Percentiles rank a stretch among this genome's conserved stretches.
These are phyloP conservation scores for Nitzschia palea DNA, from an alignment of 108 stramenopile species.

Conservation along the genomic window DNA sequence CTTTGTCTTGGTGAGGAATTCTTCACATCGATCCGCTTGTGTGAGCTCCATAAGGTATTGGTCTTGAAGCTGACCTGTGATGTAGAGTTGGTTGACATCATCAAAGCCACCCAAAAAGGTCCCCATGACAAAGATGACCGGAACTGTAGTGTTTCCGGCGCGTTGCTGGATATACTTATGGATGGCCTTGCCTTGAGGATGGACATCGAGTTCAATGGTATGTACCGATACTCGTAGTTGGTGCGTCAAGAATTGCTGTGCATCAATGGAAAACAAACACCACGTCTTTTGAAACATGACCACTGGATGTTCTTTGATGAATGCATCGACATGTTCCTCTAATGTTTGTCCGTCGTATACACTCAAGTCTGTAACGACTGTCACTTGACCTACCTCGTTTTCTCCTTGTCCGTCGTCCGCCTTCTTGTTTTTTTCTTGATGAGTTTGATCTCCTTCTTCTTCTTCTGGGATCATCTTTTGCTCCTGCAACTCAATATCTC, in stretches of 20 bases:
- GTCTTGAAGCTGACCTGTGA: slow-evolving; percentile 7
- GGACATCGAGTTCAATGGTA: slow-evolving; percentile 23
- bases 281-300: slow-evolving; percentile 36
- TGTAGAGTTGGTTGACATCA: slow-evolving; percentile 24
- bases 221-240: slow-evolving; percentile 25
- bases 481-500: too few relatives aligned
- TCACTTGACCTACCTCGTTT: not conserved
- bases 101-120: slow-evolving; percentile 43
- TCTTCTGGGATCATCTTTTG: too few relatives aligned
- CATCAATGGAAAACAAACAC: slow-evolving; percentile 47
- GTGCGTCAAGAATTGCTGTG: slow-evolving; percentile 24
- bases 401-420: too few relatives aligned
- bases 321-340: slow-evolving; percentile 21
- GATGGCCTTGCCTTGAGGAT: slow-evolving; percentile 17
- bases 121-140: slow-evolving; percentile 51
- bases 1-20: slow-evolving; percentile 1
- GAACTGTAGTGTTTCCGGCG: slow-evolving; percentile 30
- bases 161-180: not conserved
- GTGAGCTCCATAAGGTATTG: slow-evolving; percentile 3
- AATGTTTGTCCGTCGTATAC: slow-evolving; percentile 9
- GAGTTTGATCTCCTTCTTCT: too few relatives aligned
- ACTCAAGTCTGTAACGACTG: slow-evolving; percentile 1
- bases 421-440: too few relatives aligned
- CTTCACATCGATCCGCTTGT: slow-evolving; percentile 1
- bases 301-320: slow-evolving; percentile 20